Evolutionary conservation across 306 rosid genomes (phyloP).

Genomic region (Myrica gale): DNA sequence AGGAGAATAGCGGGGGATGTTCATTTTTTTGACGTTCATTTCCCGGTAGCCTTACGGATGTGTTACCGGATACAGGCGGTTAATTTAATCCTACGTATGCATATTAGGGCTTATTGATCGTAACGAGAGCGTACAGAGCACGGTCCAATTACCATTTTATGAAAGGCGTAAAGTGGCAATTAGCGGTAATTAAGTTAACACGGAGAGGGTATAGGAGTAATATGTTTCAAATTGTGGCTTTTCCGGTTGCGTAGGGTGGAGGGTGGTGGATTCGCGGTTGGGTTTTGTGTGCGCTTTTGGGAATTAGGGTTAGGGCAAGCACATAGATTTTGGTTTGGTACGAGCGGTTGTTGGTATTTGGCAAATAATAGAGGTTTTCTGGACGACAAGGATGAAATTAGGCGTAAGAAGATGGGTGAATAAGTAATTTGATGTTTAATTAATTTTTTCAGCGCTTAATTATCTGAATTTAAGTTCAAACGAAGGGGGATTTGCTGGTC

Average conservation of each 20-base stretch:
- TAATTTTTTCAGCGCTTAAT: background rate
- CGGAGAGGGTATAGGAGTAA: conserved; percentile 26
- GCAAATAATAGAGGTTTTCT: conserved; percentile 21
- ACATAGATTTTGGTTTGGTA: conserved; percentile 29
- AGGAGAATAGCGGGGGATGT: conserved; percentile 23
- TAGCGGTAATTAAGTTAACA: conserved; percentile 7
- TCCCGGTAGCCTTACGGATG: conserved; percentile 40
- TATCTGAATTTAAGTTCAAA: background rate
- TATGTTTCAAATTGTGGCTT: background rate
- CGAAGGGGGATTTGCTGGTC: no score
- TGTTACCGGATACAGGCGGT: conserved; percentile 58
- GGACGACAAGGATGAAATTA: conserved; percentile 38
- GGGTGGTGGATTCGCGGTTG: conserved; percentile 15
- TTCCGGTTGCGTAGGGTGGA: background rate
- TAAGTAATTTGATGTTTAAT: background rate
- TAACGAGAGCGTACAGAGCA: background rate
- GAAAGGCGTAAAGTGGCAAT: conserved; percentile 14
- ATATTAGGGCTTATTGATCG: conserved; percentile 39
- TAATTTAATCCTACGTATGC: conserved; percentile 6
- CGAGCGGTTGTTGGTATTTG: conserved; percentile 34
- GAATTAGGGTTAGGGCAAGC: conserved; percentile 38
- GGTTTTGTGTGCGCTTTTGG: conserved; percentile 7
- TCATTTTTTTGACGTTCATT: conserved; percentile 20
- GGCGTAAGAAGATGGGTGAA: conserved; percentile 11
- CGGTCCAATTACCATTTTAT: background rate